These are phyloP conservation scores for Pelargonium nanum DNA, from an alignment of 345 rosid species.

Conservation along the genomic window DNA sequence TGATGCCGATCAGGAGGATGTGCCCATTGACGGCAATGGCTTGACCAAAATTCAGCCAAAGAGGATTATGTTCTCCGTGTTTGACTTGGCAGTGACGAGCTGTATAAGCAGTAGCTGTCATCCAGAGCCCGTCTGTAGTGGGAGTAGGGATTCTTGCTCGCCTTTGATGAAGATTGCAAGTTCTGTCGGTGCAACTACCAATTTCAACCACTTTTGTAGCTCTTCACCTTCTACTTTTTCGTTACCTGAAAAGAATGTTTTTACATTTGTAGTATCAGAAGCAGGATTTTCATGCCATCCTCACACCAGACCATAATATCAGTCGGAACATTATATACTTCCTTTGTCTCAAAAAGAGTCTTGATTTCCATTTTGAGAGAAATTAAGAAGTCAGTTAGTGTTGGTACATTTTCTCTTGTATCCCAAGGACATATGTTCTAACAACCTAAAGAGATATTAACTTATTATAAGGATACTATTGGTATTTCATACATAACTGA, in stretches of 20 bases:
- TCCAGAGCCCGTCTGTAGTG: constrained; percentile 30
- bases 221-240: constrained; percentile 98
- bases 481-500: too few relatives aligned
- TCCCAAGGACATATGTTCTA: too few relatives aligned
- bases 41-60: constrained; percentile 6
- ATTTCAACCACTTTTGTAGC: constrained; percentile 68
- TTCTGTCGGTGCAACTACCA: constrained; percentile 80
- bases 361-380: too few relatives aligned
- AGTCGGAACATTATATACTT: too few relatives aligned
- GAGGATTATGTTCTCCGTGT: background rate
- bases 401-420: too few relatives aligned
- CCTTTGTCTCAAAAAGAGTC: too few relatives aligned
- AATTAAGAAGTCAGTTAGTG: too few relatives aligned
- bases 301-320: too few relatives aligned
- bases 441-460: too few relatives aligned
- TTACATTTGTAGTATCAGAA: background rate
- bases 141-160: constrained; percentile 46
- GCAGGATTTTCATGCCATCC: too few relatives aligned
- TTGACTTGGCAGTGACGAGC: constrained; percentile 2
- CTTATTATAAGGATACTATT: too few relatives aligned
- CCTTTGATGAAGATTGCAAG: constrained; percentile 50
- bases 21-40: background rate
- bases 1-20: background rate
- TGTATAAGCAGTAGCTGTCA: constrained; percentile 6
- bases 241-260: constrained; percentile 33